Evolutionary conservation across 73 alveolate species (phyloP).

Genomic region (Effrenium voratum): DNA sequence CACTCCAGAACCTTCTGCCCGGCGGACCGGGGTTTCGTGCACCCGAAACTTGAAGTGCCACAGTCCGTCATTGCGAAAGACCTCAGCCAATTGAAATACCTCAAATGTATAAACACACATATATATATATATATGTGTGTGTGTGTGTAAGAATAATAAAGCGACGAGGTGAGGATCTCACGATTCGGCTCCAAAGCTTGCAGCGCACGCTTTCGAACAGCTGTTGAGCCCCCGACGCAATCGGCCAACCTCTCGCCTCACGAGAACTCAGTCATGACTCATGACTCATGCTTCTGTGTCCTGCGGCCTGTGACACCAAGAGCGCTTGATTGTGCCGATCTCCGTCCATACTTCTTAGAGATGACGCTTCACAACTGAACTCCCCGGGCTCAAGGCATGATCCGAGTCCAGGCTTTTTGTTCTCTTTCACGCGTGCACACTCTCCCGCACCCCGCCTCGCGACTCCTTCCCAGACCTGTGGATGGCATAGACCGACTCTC

Average conservation of each 20-base stretch:
- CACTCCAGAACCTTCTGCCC: conserved; percentile 22
- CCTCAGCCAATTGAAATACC: neutral
- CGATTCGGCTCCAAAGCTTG: too few species aligned
- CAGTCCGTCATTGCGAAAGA: conserved; percentile 76
- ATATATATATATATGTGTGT: neutral
- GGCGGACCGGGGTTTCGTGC: conserved; percentile 77
- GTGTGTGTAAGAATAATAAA: neutral
- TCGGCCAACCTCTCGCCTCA: neutral
- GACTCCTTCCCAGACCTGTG: conserved; percentile 84
- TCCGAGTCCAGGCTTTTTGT: too few species aligned
- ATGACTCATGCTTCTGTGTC: too few species aligned
- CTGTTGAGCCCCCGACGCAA: neutral
- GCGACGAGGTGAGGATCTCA: too few species aligned
- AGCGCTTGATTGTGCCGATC: too few species aligned
- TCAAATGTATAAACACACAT: neutral
- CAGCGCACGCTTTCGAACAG: too few species aligned
- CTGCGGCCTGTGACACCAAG: too few species aligned
- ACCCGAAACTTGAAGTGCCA: conserved; percentile 88
- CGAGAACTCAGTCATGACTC: too few species aligned
- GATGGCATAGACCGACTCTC: conserved; percentile 69
- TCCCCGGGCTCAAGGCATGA: too few species aligned
- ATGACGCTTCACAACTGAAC: too few species aligned
- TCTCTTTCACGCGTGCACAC: too few species aligned
- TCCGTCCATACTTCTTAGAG: too few species aligned
- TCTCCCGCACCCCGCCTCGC: neutral